phyloP scores from a whole-genome alignment of 2,329 filamentous ascomycete genomes.

The Tolypocladium guangdongense region DNA sequence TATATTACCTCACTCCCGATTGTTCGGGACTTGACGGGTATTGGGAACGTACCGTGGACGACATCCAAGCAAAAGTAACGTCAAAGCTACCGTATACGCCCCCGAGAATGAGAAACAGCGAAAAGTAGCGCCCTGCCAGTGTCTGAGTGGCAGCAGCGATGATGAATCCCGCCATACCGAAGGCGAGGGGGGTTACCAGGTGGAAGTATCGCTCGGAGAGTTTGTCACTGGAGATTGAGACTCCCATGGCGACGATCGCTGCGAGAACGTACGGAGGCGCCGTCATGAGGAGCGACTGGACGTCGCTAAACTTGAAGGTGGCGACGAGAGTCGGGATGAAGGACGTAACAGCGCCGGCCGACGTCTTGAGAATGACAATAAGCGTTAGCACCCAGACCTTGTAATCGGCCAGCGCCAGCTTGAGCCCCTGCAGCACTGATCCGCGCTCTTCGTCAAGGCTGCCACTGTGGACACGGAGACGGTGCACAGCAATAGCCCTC shows the following conservation, averaged over 20 bases:
- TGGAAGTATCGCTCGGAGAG: neutral
- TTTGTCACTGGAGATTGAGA: neutral
- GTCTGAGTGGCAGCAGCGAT: neutral
- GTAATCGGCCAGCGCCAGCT: conserved; percentile 16
- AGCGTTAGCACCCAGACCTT: conserved; percentile 6
- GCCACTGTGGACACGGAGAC: conserved; percentile 4
- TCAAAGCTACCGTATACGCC: neutral
- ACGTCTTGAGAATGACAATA: conserved; percentile 7
- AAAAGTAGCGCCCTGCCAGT: neutral
- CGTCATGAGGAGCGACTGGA: neutral
- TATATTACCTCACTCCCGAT: neutral
- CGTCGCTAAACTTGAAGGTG: conserved; percentile 25
- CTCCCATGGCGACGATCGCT: neutral
- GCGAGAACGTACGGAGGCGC: neutral
- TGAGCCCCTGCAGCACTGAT: conserved; percentile 11
- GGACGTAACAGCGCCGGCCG: conserved; percentile 4
- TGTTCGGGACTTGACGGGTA: neutral
- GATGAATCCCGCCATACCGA: neutral
- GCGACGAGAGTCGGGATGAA: conserved; percentile 6
- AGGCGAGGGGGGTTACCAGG: neutral
- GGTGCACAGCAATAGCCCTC: conserved; percentile 5
- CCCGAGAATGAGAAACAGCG: neutral
- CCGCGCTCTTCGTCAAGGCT: conserved; percentile 7
- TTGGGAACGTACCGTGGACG: neutral
- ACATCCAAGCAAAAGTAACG: neutral